Evolutionary conservation across 129 eudicot genomes (phyloP).

Genomic region (Logfia minima): DNA sequence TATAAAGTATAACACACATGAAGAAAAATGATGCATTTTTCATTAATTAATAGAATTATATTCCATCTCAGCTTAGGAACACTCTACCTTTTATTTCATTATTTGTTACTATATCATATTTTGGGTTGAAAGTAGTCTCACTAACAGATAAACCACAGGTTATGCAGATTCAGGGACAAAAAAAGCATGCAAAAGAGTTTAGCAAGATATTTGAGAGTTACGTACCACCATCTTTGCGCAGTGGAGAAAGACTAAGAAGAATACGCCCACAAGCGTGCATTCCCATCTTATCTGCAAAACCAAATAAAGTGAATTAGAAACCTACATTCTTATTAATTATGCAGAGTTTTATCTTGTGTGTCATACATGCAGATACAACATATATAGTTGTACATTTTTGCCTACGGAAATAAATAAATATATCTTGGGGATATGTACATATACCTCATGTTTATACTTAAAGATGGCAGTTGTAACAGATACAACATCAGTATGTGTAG

Average conservation of each 20-base stretch:
- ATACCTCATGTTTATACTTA: slow-evolving; percentile 63
- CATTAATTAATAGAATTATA: not conserved
- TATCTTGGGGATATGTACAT: not conserved
- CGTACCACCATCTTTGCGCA: slow-evolving; percentile 71
- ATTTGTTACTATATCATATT: not conserved
- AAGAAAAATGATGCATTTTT: not conserved
- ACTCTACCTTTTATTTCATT: not conserved
- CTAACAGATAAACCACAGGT: not conserved
- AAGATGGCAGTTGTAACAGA: slow-evolving; percentile 54
- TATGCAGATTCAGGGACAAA: not conserved
- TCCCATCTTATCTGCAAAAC: slow-evolving; percentile 70
- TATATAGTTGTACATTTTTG: not conserved
- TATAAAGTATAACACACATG: not conserved
- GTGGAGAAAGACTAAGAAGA: slow-evolving; percentile 63
- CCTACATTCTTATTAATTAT: not conserved
- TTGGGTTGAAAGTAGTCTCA: not conserved
- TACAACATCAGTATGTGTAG: slow-evolving; percentile 56
- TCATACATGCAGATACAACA: not conserved
- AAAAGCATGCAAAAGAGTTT: not conserved
- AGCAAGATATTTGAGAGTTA: slow-evolving; percentile 5
- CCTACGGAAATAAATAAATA: not conserved
- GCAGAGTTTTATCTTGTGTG: not conserved
- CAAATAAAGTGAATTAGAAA: not conserved
- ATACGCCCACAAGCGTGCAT: slow-evolving; percentile 55
- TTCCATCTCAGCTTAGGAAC: not conserved